Evolutionary conservation across 2,329 filamentous ascomycete species (phyloP), one percentile per base, ranked within the genome.

Genomic region (Pseudopyrenochaeta lycopersici): DNA sequence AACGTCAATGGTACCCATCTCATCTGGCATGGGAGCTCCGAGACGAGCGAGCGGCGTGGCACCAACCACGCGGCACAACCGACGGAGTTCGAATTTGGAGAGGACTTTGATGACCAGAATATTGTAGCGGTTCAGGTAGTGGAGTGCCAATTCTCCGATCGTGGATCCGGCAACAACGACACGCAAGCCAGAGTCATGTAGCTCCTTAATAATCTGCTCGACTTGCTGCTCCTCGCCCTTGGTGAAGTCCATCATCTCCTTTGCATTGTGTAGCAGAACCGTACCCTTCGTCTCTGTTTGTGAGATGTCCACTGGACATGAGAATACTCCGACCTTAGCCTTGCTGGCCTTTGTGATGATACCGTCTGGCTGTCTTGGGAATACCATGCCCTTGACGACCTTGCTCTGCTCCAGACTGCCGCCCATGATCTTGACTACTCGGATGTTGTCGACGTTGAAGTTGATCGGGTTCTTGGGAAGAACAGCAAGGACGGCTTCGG

Each of bases 241-340:
- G 70, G 92, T 97, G 80, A 98, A 99, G 75, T 98, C 90, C 75
- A 98, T 85, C 91, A 99, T 98, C 81, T 99, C 95, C 82, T 98
- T 90, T 54, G 94, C 94, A 75, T 97, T 99, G 80, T 99, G 92
- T 69, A 99, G 80, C 46, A 99, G 85, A 39, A 99, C 95, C 10
- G 95, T 99, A 44, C 96, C 96, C 85, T 99, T 99, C 71, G 95
- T 99, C 82, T 99, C 95, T 35, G 96, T 99, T 81, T 97, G 93
- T 72, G 89, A 92, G 76, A 85, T 92, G 76, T 99, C 95, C 77
- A 99, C 92, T 33, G 95, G 90, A 80, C 95, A 99, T 65, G 92
- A 95, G 84, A 90, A 99, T 53, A 99, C 94, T 62, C 90, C 95
- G 60, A 99, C 95, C 85, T 97, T 98, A 72, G 95, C 94, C 80